A percentile compares a stretch with the other conserved stretches of the same genome.
Evolutionary conservation across 371 early-diverging fungal genomes (phyloP).

Genomic region (Rhizopus delemar): DNA sequence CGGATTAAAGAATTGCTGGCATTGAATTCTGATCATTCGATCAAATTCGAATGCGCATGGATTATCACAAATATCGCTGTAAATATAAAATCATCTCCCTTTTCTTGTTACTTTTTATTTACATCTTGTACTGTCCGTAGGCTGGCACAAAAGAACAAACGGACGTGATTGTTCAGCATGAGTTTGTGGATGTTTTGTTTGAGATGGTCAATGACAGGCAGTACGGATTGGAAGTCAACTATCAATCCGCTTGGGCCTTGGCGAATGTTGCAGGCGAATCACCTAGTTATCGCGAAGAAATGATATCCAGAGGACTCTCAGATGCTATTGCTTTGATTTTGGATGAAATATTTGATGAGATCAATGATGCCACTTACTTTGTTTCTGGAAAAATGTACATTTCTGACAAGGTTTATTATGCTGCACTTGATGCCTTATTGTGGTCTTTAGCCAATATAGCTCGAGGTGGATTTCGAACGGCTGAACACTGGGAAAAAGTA

Average conservation of each 20-base stretch:
- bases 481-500: slow-evolving; percentile 38
- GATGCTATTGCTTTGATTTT: slow-evolving; percentile 20
- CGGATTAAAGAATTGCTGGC: slow-evolving; percentile 36
- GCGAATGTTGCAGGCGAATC: slow-evolving; percentile 53
- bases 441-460: slow-evolving; percentile 53
- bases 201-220: slow-evolving; percentile 17
- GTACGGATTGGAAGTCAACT: slow-evolving; percentile 29
- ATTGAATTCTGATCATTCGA: slow-evolving; percentile 13
- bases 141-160: slow-evolving; percentile 60
- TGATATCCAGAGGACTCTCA: slow-evolving; percentile 28
- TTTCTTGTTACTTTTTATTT: neutral
- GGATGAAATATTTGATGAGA: slow-evolving; percentile 11
- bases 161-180: slow-evolving; percentile 43
- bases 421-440: slow-evolving; percentile 38
- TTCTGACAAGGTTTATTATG: slow-evolving; percentile 23
- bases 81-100: slow-evolving; percentile 11
- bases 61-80: slow-evolving; percentile 65
- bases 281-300: slow-evolving; percentile 33
- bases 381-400: slow-evolving; percentile 17
- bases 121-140: slow-evolving; percentile 26
- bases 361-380: slow-evolving; percentile 10
- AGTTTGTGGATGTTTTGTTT: slow-evolving; percentile 44
- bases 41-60: slow-evolving; percentile 65
- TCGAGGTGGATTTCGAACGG: slow-evolving; percentile 46
- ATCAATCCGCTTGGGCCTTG: slow-evolving; percentile 56